A percentile compares a stretch with the other conserved stretches of the same genome.
Conservation (phyloP, 2,329 filamentous ascomycete genomes). For the Cercospora zeina region DNA sequence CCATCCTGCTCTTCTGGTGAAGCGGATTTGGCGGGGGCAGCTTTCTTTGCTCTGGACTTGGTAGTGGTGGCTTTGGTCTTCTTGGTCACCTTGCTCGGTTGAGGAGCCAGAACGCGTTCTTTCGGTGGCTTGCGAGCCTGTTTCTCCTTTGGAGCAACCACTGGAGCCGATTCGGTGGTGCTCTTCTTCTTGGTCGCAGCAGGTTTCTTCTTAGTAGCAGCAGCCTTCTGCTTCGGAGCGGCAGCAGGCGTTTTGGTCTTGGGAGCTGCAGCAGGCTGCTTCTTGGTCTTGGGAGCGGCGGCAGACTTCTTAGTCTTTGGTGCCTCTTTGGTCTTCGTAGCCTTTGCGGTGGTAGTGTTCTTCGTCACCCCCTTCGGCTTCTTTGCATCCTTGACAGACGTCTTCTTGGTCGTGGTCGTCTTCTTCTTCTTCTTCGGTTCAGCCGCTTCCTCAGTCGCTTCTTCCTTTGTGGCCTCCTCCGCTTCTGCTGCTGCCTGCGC, state of each 20-base stretch:
- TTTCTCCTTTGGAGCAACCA: not conserved
- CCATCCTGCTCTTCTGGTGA: not conserved
- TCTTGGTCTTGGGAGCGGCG: not conserved
- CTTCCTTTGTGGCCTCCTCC: not conserved
- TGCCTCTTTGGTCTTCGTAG: not conserved
- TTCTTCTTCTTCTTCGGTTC: not conserved
- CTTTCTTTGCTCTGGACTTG: not conserved
- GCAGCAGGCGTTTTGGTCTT: not conserved
- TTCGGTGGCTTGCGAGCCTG: not conserved
- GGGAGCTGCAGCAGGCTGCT: not conserved
- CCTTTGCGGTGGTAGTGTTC: not conserved
- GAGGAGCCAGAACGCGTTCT: not conserved
- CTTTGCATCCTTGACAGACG: not conserved
- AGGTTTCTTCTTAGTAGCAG: not conserved
- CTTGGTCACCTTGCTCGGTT: constrained; percentile 2
- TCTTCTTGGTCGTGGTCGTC: not conserved
- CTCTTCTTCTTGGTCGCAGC: not conserved
- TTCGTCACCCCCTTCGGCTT: constrained; percentile 8
- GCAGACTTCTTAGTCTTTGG: not conserved
- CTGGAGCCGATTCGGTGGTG: not conserved
- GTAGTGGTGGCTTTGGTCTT: not conserved
- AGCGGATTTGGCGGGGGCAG: not conserved
- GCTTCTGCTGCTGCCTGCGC: too few species aligned
- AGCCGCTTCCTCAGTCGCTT: not conserved
- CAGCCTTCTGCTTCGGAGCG: not conserved